These are phyloP conservation scores for Chlamydomonas reinhardtii DNA, from an alignment of 163 green algal genomes.

Conservation along the genomic window DNA sequence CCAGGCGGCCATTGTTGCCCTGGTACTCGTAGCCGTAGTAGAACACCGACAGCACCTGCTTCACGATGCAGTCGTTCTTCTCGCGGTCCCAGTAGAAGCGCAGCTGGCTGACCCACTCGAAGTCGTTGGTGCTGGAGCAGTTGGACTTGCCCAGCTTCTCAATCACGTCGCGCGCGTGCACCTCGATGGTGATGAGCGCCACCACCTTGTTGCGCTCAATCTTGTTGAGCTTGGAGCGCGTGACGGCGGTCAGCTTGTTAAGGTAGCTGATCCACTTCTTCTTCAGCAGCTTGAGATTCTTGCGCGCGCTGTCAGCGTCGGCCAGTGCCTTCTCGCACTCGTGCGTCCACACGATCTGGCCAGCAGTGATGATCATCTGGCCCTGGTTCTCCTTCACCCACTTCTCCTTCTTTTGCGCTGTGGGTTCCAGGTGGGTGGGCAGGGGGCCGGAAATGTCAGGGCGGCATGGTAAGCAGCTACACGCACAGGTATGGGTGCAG, in stretches of 20 bases:
- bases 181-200: conserved; percentile 87
- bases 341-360: conserved; percentile 89
- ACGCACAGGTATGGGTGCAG: neutral
- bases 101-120: conserved; percentile 93
- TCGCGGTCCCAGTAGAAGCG: conserved; percentile 93
- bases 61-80: conserved; percentile 87
- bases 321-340: conserved; percentile 89
- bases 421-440: neutral
- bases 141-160: conserved; percentile 86
- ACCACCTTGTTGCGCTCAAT: conserved; percentile 87
- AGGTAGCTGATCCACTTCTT: conserved; percentile 91
- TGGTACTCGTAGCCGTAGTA: conserved; percentile 93
- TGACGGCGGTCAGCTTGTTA: conserved; percentile 88
- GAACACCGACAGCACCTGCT: conserved; percentile 89
- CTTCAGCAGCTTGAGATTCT: conserved; percentile 80
- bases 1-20: conserved; percentile 91
- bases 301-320: conserved; percentile 74
- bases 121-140: conserved; percentile 79
- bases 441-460: too few relatives aligned
- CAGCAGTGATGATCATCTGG: conserved; percentile 90
- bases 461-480: neutral
- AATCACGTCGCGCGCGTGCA: conserved; percentile 92
- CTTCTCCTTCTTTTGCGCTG: conserved; percentile 88
- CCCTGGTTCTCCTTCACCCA: conserved; percentile 91
- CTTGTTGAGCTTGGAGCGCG: conserved; percentile 84